A percentile compares a stretch with the other conserved stretches of the same genome.
Evolutionary conservation across 208 protist species (phyloP).

Genomic region (Trypanosomatidae sp.): DNA sequence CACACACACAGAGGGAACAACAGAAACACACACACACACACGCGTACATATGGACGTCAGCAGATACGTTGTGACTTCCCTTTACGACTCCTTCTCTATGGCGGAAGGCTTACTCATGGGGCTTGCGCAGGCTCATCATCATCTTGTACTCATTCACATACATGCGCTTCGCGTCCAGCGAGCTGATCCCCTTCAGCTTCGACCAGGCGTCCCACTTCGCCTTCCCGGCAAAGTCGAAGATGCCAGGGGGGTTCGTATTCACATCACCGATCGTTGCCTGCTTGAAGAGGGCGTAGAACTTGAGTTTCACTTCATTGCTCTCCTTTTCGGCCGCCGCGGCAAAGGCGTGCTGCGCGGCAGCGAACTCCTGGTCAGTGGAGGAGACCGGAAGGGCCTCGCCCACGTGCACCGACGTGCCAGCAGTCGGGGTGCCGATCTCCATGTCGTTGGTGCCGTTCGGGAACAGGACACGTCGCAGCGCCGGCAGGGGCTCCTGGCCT

Average conservation of each 20-base stretch:
- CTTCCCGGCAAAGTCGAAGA: conserved; percentile 74
- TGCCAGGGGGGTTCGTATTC: conserved; percentile 66
- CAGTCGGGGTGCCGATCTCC: conserved; percentile 8
- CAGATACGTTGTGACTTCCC: neutral
- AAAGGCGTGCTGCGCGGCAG: conserved; percentile 54
- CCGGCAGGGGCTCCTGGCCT: conserved; percentile 49
- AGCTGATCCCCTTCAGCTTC: conserved; percentile 74
- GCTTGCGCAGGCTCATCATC: conserved; percentile 31
- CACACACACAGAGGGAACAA: neutral
- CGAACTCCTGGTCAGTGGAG: conserved; percentile 54
- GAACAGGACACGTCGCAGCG: conserved; percentile 39
- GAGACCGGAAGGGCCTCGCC: conserved; percentile 22
- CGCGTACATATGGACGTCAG: neutral
- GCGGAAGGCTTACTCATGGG: neutral
- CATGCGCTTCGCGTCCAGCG: conserved; percentile 77
- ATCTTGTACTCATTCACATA: conserved; percentile 77
- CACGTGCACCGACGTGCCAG: conserved; percentile 12
- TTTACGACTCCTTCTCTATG: neutral
- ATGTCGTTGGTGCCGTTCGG: conserved; percentile 14
- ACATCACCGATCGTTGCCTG: conserved; percentile 86
- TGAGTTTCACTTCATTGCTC: conserved; percentile 74
- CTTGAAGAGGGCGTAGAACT: conserved; percentile 89
- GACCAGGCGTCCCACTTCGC: conserved; percentile 95
- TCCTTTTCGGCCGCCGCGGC: conserved; percentile 35
- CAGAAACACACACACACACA: neutral